These are phyloP conservation scores for Fusarium anthophilum DNA, from an alignment of 2,329 filamentous ascomycete genomes.

Conservation along the genomic window DNA sequence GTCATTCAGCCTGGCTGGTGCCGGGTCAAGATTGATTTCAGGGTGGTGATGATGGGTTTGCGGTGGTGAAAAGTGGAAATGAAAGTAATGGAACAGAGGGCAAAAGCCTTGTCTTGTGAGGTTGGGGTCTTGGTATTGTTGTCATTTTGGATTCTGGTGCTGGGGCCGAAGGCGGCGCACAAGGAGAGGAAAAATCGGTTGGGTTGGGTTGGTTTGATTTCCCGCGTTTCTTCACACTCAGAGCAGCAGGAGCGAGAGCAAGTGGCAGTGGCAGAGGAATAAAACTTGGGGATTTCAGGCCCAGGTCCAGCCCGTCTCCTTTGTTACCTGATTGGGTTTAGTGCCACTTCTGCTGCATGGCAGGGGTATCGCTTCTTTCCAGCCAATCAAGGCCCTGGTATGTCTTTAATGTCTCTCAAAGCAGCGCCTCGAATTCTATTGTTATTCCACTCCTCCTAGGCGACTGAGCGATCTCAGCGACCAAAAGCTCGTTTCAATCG, in stretches of 20 bases:
- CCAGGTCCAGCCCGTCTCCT: conserved; percentile 16
- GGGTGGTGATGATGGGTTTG: conserved; percentile 39
- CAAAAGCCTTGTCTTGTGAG: conserved; percentile 49
- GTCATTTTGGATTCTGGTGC: conserved; percentile 50
- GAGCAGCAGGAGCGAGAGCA: not conserved
- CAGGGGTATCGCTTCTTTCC: conserved; percentile 4
- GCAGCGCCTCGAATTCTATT: conserved; percentile 26
- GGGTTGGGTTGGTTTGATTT: conserved; percentile 45
- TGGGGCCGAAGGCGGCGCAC: conserved; percentile 53
- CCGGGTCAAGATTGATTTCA: conserved; percentile 8
- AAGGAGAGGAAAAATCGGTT: conserved; percentile 47
- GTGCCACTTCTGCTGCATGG: conserved; percentile 16
- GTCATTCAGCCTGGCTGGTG: not conserved
- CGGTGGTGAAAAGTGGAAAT: conserved; percentile 30
- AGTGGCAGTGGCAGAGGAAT: not conserved
- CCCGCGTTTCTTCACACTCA: conserved; percentile 34
- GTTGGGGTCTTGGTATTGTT: conserved; percentile 53
- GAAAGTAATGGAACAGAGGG: conserved; percentile 42
- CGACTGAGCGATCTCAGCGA: conserved; percentile 32
- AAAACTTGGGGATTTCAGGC: conserved; percentile 27
- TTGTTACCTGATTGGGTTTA: conserved; percentile 25
- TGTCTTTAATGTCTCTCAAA: conserved; percentile 14
- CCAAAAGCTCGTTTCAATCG: conserved; percentile 26
- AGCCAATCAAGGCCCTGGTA: conserved; percentile 12
- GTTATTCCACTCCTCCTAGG: conserved; percentile 27